Evolutionary conservation across 1,284 basidiomycete genomes (phyloP).

Genomic region (Ceratobasidium sp.): DNA sequence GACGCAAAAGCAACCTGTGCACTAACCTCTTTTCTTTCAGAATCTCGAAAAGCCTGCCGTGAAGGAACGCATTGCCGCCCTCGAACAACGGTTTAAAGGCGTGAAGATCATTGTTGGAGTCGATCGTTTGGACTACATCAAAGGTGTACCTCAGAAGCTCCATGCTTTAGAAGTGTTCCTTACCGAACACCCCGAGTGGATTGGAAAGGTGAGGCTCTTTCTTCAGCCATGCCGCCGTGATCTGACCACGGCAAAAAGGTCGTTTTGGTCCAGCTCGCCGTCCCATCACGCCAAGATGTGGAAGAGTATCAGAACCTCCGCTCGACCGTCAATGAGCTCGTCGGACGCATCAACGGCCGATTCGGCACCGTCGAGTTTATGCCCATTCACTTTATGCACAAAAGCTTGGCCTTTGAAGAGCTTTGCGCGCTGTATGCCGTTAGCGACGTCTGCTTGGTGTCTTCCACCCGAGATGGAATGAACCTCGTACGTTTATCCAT

Average conservation of each 20-base stretch:
- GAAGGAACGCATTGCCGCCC: slow-evolving; percentile 79
- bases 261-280: slow-evolving; percentile 95
- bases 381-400: slow-evolving; percentile 99
- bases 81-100: slow-evolving; percentile 92
- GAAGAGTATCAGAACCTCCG: slow-evolving; percentile 99
- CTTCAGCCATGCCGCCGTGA: background rate
- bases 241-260: slow-evolving; percentile 66
- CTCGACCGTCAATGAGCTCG: slow-evolving; percentile 96
- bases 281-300: slow-evolving; percentile 97
- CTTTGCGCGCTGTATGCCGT: slow-evolving; percentile 96
- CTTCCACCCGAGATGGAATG: slow-evolving; percentile 97
- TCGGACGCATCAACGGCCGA: slow-evolving; percentile 97
- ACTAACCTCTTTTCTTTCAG: slow-evolving; percentile 57
- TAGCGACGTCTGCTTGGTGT: slow-evolving; percentile 96
- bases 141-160: slow-evolving; percentile 98
- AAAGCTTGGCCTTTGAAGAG: slow-evolving; percentile 93
- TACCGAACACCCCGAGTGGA: slow-evolving; percentile 98
- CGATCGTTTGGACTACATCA: slow-evolving; percentile 98
- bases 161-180: slow-evolving; percentile 97
- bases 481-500: slow-evolving; percentile 79
- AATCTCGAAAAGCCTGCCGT: slow-evolving; percentile 86
- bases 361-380: slow-evolving; percentile 99
- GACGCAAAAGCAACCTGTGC: slow-evolving; percentile 7
- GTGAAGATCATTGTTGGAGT: slow-evolving; percentile 99
- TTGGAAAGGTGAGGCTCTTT: slow-evolving; percentile 81